phyloP scores from a whole-genome alignment of 1,284 basidiomycete species.

The Ceratobasidium sp. region DNA sequence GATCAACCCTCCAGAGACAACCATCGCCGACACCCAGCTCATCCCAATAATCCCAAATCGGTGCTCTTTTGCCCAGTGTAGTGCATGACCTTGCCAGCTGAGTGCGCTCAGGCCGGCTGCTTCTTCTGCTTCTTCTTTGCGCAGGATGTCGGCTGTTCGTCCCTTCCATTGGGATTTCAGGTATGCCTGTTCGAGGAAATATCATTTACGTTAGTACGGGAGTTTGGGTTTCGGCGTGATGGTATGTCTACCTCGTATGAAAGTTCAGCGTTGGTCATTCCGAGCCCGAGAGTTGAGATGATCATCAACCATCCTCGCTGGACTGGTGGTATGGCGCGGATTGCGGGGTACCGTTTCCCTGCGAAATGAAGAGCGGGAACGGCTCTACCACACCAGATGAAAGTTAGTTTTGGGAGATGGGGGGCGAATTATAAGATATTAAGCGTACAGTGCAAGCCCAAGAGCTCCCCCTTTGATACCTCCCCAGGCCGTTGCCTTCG shows the following conservation, averaged over 20 bases:
- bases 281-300: constrained; percentile 21
- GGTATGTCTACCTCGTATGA: constrained; percentile 12
- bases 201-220: no score
- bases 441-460: constrained; percentile 13
- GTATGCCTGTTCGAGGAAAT: constrained; percentile 16
- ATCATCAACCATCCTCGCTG: constrained; percentile 19
- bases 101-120: neutral
- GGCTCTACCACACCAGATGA: constrained; percentile 6
- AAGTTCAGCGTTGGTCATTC: constrained; percentile 34
- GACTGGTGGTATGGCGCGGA: constrained; percentile 12
- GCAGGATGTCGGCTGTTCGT: constrained; percentile 20
- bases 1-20: constrained; percentile 15
- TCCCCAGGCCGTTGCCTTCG: constrained; percentile 18
- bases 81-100: constrained; percentile 21
- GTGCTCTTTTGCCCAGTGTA: constrained; percentile 31
- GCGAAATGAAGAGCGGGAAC: constrained; percentile 24
- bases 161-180: constrained; percentile 28
- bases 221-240: no score
- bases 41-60: constrained; percentile 31
- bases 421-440: neutral
- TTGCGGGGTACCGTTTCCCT: constrained; percentile 18
- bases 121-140: constrained; percentile 23
- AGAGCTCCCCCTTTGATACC: constrained; percentile 18
- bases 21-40: constrained; percentile 34
- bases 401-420: neutral